These are phyloP conservation scores for Astraeus odoratus DNA, from an alignment of 768 basidiomycete species.

Conservation along the genomic window DNA sequence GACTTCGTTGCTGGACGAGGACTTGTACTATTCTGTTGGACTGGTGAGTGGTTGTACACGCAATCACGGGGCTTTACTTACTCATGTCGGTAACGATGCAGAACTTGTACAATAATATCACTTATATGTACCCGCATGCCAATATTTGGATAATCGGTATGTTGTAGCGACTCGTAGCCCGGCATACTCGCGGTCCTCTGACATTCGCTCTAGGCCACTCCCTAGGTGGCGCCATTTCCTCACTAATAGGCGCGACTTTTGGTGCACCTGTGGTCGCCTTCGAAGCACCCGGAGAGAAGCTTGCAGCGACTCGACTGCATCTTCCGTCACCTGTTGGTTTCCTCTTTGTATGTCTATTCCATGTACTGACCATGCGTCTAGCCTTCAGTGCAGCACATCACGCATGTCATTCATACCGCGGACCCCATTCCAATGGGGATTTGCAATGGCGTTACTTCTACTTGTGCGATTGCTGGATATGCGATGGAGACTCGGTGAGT, in stretches of 20 bases:
- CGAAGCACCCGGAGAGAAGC: constrained; percentile 72
- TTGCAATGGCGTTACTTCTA: constrained; percentile 69
- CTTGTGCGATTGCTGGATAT: constrained; percentile 80
- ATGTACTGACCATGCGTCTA: constrained; percentile 19
- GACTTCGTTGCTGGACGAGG: constrained; percentile 67
- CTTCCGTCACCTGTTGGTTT: constrained; percentile 72
- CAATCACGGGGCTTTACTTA: neutral
- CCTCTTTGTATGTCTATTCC: neutral
- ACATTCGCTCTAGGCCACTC: constrained; percentile 44
- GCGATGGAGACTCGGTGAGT: constrained; percentile 67
- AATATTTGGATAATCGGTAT: constrained; percentile 82
- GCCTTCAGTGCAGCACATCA: constrained; percentile 71
- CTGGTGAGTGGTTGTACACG: constrained; percentile 44
- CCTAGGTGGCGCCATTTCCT: constrained; percentile 79
- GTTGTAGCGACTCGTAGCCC: constrained; percentile 13
- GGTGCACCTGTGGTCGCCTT: constrained; percentile 90
- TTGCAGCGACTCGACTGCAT: constrained; percentile 72
- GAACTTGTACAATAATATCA: constrained; percentile 91
- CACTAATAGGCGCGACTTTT: constrained; percentile 82
- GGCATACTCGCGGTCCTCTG: neutral
- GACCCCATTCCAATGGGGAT: constrained; percentile 89
- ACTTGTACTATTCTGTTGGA: constrained; percentile 83
- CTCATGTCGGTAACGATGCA: constrained; percentile 21
- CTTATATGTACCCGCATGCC: constrained; percentile 83
- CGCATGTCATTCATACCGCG: constrained; percentile 87